Percentiles rank a stretch among this genome's conserved stretches.
Conservation (phyloP, 2,329 filamentous ascomycete species). For the Fusarium nelsonii region DNA sequence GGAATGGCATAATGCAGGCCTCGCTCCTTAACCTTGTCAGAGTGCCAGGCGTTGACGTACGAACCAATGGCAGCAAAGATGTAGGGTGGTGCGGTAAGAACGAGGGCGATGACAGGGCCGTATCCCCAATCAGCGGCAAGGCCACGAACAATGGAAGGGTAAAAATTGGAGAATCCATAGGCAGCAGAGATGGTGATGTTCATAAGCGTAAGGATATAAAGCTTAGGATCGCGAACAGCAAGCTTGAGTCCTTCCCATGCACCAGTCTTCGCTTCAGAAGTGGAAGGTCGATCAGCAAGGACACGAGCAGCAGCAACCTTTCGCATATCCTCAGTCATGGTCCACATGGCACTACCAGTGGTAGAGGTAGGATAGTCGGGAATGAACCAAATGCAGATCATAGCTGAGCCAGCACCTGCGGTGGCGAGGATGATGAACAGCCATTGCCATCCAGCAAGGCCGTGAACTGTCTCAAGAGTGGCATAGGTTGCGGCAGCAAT, state of each 20-base stretch:
- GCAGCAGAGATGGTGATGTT: constrained; percentile 25
- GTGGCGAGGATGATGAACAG: constrained; percentile 19
- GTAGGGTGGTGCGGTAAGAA: constrained; percentile 14
- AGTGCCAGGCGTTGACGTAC: constrained; percentile 26
- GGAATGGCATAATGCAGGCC: constrained; percentile 17
- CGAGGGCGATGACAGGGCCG: constrained; percentile 12
- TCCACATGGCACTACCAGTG: constrained; percentile 13
- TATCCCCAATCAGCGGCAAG: constrained; percentile 20
- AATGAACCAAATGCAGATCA: constrained; percentile 25
- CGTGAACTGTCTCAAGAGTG: not conserved
- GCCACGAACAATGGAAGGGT: constrained; percentile 15
- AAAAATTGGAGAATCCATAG: constrained; percentile 25
- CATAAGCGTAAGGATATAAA: constrained; percentile 25
- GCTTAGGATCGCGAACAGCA: constrained; percentile 14
- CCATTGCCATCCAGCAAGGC: constrained; percentile 25
- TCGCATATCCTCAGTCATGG: constrained; percentile 18
- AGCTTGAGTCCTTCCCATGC: constrained; percentile 26
- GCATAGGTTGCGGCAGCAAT: constrained; percentile 14
- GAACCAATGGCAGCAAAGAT: constrained; percentile 23
- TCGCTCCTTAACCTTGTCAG: constrained; percentile 25
- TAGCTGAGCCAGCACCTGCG: constrained; percentile 14
- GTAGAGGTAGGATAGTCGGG: constrained; percentile 15
- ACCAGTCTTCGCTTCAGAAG: constrained; percentile 11
- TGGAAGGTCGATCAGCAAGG: constrained; percentile 9
- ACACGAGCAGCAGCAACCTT: constrained; percentile 21